phyloP scores from a whole-genome alignment of 805 yeast genomes.

The Candida anglica region DNA sequence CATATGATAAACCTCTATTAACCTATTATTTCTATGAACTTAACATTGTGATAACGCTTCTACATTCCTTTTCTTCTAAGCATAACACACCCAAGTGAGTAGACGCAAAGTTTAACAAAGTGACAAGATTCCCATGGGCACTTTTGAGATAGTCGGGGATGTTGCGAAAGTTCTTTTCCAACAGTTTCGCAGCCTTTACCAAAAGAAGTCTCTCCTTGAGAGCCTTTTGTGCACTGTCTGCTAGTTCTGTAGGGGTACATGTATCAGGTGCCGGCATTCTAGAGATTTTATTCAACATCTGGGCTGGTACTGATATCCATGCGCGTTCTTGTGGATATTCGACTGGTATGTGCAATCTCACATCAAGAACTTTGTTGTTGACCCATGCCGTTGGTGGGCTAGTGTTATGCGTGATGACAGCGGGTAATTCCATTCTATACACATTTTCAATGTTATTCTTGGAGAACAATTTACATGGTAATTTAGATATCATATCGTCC shows the following conservation, averaged over 20 bases:
- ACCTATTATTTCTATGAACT: no score
- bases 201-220: slow-evolving; percentile 13
- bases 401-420: not conserved
- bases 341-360: slow-evolving; percentile 29
- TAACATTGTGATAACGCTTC: not conserved
- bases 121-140: slow-evolving; percentile 20
- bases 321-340: slow-evolving; percentile 26
- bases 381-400: slow-evolving; percentile 26
- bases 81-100: slow-evolving; percentile 23
- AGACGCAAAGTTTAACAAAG: slow-evolving; percentile 26
- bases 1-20: no score
- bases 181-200: slow-evolving; percentile 16
- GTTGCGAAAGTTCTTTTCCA: slow-evolving; percentile 23
- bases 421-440: slow-evolving; percentile 30
- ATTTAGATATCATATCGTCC: slow-evolving; percentile 23
- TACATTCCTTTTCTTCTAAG: slow-evolving; percentile 7
- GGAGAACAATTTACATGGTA: slow-evolving; percentile 24
- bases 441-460: slow-evolving; percentile 19
- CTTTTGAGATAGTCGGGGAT: slow-evolving; percentile 1
- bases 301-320: slow-evolving; percentile 21
- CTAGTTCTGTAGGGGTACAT: slow-evolving; percentile 11
- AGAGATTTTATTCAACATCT: slow-evolving; percentile 18
- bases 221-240: slow-evolving; percentile 8
- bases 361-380: slow-evolving; percentile 18
- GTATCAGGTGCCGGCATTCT: not conserved